A percentile compares a stretch with the other conserved stretches of the same genome.
phyloP scores from a whole-genome alignment of 1,284 basidiomycete genomes.

The Ustilago vetiveriae region DNA sequence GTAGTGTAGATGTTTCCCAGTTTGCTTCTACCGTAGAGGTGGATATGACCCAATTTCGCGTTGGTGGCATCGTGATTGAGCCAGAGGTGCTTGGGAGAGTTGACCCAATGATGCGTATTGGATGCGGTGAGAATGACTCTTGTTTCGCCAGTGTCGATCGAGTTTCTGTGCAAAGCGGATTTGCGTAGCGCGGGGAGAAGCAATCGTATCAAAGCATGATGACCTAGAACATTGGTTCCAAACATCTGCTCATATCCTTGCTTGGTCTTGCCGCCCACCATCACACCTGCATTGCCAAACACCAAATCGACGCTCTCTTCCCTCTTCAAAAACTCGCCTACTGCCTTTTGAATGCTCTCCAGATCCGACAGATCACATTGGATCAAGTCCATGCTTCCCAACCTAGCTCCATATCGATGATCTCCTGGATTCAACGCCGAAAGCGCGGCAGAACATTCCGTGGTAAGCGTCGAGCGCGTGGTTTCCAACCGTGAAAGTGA shows the following conservation, averaged over 20 bases:
- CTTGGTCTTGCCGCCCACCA: constrained; percentile 25
- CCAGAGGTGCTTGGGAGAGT: constrained; percentile 12
- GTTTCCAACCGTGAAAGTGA: constrained; percentile 7
- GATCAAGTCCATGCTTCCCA: constrained; percentile 32
- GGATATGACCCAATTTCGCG: constrained; percentile 9
- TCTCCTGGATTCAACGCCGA: background rate
- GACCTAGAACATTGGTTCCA: constrained; percentile 53
- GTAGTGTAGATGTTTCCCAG: constrained; percentile 46
- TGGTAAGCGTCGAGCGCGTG: constrained; percentile 2
- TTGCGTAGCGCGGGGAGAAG: constrained; percentile 37
- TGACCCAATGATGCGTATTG: constrained; percentile 36
- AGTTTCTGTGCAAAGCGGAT: constrained; percentile 5
- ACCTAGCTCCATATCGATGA: background rate
- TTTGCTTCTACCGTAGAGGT: constrained; percentile 50
- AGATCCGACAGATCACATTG: constrained; percentile 49
- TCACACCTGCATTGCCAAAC: constrained; percentile 52
- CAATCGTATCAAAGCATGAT: constrained; percentile 46
- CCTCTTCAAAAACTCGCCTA: constrained; percentile 14
- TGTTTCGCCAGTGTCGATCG: constrained; percentile 8
- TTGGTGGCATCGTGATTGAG: constrained; percentile 8
- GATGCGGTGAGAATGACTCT: constrained; percentile 48
- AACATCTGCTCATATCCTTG: constrained; percentile 56
- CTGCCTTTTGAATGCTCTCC: constrained; percentile 33
- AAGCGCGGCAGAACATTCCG: constrained; percentile 10
- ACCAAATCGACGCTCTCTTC: constrained; percentile 49